Percentiles rank a stretch among this genome's conserved stretches.
These are phyloP conservation scores for Hsuehochloa calcarea DNA, from an alignment of 176 grass and related monocot species.

Conservation along the genomic window DNA sequence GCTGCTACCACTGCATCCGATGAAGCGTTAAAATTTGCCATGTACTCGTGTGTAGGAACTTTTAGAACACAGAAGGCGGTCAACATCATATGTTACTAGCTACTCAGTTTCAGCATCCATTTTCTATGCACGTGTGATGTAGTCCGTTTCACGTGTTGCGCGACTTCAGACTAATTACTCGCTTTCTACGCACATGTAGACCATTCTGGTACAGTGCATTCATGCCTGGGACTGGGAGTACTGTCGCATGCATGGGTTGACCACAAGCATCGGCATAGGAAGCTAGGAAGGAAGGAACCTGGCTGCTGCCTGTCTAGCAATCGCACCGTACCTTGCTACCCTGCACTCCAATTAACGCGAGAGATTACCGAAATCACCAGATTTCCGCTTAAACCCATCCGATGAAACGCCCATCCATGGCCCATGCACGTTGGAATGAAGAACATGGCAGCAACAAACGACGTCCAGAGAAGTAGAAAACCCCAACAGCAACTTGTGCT, in stretches of 20 bases:
- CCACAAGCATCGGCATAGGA: not conserved
- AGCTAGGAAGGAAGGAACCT: not conserved
- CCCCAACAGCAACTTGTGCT: not conserved
- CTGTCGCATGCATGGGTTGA: conserved; percentile 10
- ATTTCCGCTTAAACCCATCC: not conserved
- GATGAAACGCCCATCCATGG: not conserved
- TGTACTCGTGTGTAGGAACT: too few relatives aligned
- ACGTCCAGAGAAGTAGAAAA: not conserved
- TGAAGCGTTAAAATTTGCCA: not conserved
- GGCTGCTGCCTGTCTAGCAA: not conserved
- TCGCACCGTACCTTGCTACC: not conserved
- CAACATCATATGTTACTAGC: not conserved
- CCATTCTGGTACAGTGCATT: not conserved
- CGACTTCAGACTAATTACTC: not conserved
- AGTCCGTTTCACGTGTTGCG: not conserved
- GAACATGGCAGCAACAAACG: not conserved
- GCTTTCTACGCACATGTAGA: not conserved
- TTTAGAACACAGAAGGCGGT: not conserved
- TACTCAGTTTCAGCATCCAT: not conserved
- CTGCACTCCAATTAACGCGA: not conserved
- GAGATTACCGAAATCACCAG: not conserved
- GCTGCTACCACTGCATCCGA: too few relatives aligned
- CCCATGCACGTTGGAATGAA: not conserved
- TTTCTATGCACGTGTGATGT: not conserved
- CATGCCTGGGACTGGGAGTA: not conserved